Evolutionary conservation across 2,329 filamentous ascomycete species (phyloP).

Genomic region (Cladophialophora bantiana): DNA sequence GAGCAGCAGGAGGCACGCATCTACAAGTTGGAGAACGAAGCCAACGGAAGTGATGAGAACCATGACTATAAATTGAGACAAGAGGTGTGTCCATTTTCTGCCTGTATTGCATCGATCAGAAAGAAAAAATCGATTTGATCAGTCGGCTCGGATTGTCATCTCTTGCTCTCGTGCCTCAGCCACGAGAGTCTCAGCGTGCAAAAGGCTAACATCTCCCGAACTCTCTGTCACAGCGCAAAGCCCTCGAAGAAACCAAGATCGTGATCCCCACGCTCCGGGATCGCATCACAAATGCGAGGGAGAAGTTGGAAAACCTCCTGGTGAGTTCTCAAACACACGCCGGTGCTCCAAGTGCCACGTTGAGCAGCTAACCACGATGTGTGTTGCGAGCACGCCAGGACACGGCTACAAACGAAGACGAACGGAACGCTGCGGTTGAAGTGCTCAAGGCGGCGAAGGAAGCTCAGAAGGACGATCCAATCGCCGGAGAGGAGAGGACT

Average conservation of each 20-base stretch:
- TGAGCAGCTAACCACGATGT: not conserved
- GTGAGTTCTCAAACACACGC: conserved; percentile 55
- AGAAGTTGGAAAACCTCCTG: conserved; percentile 77
- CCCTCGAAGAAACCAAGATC: conserved; percentile 84
- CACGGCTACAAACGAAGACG: conserved; percentile 54
- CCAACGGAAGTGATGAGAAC: conserved; percentile 78
- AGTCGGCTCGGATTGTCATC: no score
- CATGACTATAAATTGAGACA: conserved; percentile 81
- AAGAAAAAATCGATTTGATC: not conserved
- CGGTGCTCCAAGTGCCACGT: not conserved
- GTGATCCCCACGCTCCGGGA: conserved; percentile 75
- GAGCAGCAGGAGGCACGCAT: conserved; percentile 75
- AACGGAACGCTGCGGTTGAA: conserved; percentile 63
- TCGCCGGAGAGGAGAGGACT: conserved; percentile 37
- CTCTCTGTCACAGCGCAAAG: conserved; percentile 66
- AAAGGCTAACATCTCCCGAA: conserved; percentile 1
- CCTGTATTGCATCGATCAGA: not conserved
- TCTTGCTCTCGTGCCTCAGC: not conserved
- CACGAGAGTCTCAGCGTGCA: no score
- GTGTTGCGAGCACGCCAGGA: conserved; percentile 43
- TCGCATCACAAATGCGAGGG: conserved; percentile 74
- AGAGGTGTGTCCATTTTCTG: conserved; percentile 65
- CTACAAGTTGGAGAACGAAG: conserved; percentile 64
- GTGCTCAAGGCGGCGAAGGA: conserved; percentile 60
- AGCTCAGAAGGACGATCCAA: conserved; percentile 39